A percentile compares a stretch with the other conserved stretches of the same genome.
Conservation (phyloP, 768 basidiomycete species). For the Tylopilus vinaceipallidus region DNA sequence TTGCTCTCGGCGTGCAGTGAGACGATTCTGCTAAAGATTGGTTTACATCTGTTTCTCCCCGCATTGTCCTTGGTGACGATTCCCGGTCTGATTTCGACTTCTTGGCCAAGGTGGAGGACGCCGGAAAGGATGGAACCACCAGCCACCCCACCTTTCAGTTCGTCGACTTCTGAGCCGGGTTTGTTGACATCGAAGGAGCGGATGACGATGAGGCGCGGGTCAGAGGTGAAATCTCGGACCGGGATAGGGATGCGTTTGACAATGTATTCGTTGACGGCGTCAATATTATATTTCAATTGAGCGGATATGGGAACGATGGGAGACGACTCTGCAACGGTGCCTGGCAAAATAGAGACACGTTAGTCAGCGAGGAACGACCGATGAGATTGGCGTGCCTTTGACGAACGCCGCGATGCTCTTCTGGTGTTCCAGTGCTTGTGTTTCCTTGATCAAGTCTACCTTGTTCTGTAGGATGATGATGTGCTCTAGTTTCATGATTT, state of each 20-base stretch:
- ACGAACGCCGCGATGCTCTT: slow-evolving; percentile 96
- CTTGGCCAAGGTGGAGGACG: slow-evolving; percentile 84
- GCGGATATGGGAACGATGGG: slow-evolving; percentile 99
- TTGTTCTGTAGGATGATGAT: slow-evolving; percentile 99
- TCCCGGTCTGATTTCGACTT: slow-evolving; percentile 96
- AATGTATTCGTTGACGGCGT: slow-evolving; percentile 98
- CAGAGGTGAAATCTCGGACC: slow-evolving; percentile 85
- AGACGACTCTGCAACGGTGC: slow-evolving; percentile 94
- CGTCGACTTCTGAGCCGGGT: slow-evolving; percentile 94
- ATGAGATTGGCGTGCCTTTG: slow-evolving; percentile 57
- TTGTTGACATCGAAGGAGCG: slow-evolving; percentile 99
- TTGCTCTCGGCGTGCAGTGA: slow-evolving; percentile 95
- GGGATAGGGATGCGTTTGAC: slow-evolving; percentile 96
- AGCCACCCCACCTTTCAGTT: slow-evolving; percentile 96
- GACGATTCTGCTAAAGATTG: slow-evolving; percentile 89
- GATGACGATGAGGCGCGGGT: slow-evolving; percentile 95
- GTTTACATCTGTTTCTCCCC: slow-evolving; percentile 88
- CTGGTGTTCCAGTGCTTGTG: slow-evolving; percentile 91
- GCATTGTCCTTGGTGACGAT: slow-evolving; percentile 94
- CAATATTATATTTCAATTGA: slow-evolving; percentile 98
- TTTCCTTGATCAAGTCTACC: slow-evolving; percentile 96
- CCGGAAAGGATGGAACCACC: slow-evolving; percentile 95
- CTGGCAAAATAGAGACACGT: slow-evolving; percentile 37
- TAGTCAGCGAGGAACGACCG: background rate
- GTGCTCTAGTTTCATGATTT: slow-evolving; percentile 98